phyloP scores from a whole-genome alignment of 495 filamentous ascomycete species.

The Xylaria cubensis region DNA sequence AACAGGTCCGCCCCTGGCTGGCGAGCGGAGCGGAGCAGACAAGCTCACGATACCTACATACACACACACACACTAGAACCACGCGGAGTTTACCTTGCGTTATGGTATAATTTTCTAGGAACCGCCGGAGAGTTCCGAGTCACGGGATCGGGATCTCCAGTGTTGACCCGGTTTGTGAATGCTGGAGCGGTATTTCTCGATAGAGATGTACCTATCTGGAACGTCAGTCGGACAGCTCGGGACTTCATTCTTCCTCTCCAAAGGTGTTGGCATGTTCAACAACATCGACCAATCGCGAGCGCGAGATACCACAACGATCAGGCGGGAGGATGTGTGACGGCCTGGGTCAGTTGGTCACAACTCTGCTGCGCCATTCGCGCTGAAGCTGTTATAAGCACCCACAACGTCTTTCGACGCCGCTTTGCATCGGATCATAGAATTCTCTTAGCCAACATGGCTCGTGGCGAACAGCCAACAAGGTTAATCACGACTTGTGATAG shows the following conservation, averaged over 20 bases:
- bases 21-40: not conserved
- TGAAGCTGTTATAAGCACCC: not conserved
- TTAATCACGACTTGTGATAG: not conserved
- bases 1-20: constrained; percentile 3
- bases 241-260: not conserved
- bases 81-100: not conserved
- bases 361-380: not conserved
- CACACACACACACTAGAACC: constrained; percentile 5
- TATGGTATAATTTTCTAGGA: not conserved
- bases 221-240: not conserved
- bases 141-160: not conserved
- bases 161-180: not conserved
- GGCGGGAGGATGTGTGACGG: not conserved
- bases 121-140: not conserved
- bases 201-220: not conserved
- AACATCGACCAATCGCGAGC: not conserved
- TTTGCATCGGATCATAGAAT: not conserved
- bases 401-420: not conserved
- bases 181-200: too few relatives aligned
- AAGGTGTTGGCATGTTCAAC: not conserved
- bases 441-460: not conserved
- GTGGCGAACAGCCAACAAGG: not conserved
- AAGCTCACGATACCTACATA: not conserved
- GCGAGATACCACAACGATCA: not conserved
- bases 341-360: not conserved